phyloP scores from a whole-genome alignment of 2,329 filamentous ascomycete species.

The Fusarium newnesense region DNA sequence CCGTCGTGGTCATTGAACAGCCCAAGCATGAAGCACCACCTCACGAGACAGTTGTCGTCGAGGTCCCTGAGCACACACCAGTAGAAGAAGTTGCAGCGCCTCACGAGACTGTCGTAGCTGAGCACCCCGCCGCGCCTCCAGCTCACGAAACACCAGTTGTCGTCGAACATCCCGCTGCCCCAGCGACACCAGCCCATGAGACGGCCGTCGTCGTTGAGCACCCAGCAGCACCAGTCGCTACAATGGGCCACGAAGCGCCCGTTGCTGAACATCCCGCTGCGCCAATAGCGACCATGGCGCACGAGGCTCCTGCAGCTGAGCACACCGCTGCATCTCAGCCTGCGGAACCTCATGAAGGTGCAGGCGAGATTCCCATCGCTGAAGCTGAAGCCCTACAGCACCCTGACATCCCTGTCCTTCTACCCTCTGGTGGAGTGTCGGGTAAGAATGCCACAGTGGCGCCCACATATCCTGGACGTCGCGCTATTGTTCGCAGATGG shows the following conservation, averaged over 20 bases:
- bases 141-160: not conserved
- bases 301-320: not conserved
- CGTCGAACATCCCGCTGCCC: not conserved
- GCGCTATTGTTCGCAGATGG: conserved; percentile 22
- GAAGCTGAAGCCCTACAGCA: conserved; percentile 8
- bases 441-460: not conserved
- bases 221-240: not conserved
- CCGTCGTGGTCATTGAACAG: not conserved
- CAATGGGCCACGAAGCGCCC: not conserved
- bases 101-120: not conserved
- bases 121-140: not conserved
- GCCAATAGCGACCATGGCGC: not conserved
- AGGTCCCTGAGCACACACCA: not conserved
- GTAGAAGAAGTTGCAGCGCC: not conserved
- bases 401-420: not conserved
- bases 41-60: not conserved
- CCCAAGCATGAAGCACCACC: not conserved
- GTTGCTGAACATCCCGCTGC: not conserved
- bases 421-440: conserved; percentile 9
- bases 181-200: not conserved
- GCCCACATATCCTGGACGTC: conserved; percentile 7
- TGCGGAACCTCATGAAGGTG: not conserved
- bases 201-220: not conserved
- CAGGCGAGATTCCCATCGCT: conserved; percentile 3
- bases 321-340: not conserved